Conservation (phyloP, 2,329 filamentous ascomycete genomes). For the Sporothrix variecibatus region DNA sequence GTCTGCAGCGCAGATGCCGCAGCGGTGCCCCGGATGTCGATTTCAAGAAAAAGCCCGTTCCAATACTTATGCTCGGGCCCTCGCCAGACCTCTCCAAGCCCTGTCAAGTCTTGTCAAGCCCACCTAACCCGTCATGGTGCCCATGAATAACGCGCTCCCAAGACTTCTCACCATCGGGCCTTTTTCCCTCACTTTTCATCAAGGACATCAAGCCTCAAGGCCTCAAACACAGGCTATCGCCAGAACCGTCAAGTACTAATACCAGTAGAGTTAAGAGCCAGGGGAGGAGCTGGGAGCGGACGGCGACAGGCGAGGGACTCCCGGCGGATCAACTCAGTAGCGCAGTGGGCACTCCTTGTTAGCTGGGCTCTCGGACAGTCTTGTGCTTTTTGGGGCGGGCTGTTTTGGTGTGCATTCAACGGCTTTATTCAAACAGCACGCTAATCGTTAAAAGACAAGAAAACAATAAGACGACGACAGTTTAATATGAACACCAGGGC, state of each 20-base stretch:
- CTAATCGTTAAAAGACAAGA: not conserved
- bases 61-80: not conserved
- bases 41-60: not conserved
- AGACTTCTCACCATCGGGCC: not conserved
- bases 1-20: not conserved
- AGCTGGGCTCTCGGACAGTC: not conserved
- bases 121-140: not conserved
- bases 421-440: conserved; percentile 5
- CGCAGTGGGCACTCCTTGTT: not conserved
- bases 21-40: not conserved
- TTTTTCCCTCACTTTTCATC: not conserved
- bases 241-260: not conserved
- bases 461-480: not conserved
- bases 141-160: not conserved
- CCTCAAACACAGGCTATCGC: not conserved
- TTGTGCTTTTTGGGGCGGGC: not conserved
- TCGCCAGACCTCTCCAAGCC: no score
- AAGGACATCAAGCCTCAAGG: not conserved
- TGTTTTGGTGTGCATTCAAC: not conserved
- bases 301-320: not conserved
- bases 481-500: not conserved
- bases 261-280: not conserved
- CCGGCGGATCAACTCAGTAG: not conserved
- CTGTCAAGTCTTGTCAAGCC: not conserved
- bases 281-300: not conserved